Evolutionary conservation across 2,329 filamentous ascomycete genomes (phyloP), one percentile per base, ranked within the genome.

Genomic region (Scedosporium minutisporum): DNA sequence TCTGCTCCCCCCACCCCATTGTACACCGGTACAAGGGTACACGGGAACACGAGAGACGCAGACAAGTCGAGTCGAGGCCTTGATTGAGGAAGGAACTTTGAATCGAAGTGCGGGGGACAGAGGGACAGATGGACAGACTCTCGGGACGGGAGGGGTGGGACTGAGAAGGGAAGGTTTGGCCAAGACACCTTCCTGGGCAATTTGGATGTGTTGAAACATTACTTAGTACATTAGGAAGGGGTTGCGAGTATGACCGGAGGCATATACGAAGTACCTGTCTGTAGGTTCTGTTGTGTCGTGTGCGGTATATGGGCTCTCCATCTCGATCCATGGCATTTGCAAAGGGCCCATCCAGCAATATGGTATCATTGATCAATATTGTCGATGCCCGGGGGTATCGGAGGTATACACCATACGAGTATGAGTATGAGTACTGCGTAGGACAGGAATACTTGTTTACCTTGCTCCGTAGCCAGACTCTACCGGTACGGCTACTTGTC

Each of bases 81-180:
- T n/a, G 44, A 48, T n/a, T 18, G 44, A 48, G 16, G 18, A 18
- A 21, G 44, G 18, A 21, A 48, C 16, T n/a, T 48, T 21, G 16
- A n/a, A 48, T 48, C 18, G n/a, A 48, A n/a, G 16, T n/a, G 44
- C 16, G 44, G 44, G 44, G 18, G 18, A n/a, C n/a, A n/a, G n/a
- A n/a, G 18, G 42, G 7, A 10, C 44, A 21, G 23, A 33, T 9
- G 51, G n/a, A 25, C 51, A 55, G 12, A 55, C 21, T 55, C 48
- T 55, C 51, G 51, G 51, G 21, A 55, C 23, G 23, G 51, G 12
- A 27, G 23, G 51, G 51, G 51, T 23, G 18, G 51, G 12, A 55
- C 23, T 55, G 51, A 27, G 51, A 55, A 55, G 51, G 51, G 51
- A 55, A 55, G 51, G 51, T 55, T 55, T 55, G 51, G 21, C 51